A percentile compares a stretch with the other conserved stretches of the same genome.
Conservation (phyloP, 257 asterid genomes). For the Gentiana straminea region DNA sequence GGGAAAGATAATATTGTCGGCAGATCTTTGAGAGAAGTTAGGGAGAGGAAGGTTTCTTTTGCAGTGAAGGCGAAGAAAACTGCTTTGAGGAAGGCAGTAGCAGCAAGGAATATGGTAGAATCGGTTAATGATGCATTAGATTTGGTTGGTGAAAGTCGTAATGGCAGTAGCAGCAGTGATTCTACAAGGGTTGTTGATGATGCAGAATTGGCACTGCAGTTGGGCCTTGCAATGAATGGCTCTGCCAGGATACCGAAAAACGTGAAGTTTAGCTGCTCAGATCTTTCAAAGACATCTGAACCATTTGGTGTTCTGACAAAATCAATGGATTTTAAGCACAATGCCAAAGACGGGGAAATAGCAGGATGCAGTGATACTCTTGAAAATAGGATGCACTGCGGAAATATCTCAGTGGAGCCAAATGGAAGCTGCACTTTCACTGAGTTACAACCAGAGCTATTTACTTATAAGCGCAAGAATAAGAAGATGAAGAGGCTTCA, state of each 20-base stretch:
- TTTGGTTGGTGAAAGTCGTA: constrained; percentile 5
- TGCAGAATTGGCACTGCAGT: constrained; percentile 42
- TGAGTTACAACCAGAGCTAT: no score
- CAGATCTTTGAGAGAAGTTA: constrained; percentile 16
- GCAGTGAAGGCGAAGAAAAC: constrained; percentile 25
- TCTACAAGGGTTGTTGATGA: constrained; percentile 31
- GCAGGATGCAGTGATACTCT: constrained; percentile 15
- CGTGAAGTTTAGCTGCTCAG: constrained; percentile 16
- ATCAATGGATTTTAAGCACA: constrained; percentile 18
- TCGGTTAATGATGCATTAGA: constrained; percentile 15
- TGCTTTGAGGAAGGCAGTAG: constrained; percentile 21
- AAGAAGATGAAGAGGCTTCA: no score
- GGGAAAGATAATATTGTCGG: constrained; percentile 3
- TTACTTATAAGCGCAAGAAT: no score
- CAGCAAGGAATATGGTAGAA: constrained; percentile 16
- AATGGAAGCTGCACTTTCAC: no score
- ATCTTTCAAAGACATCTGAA: constrained; percentile 14
- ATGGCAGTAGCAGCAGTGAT: constrained; percentile 5
- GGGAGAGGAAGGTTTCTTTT: constrained; percentile 23
- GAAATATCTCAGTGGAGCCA: constrained; percentile 10
- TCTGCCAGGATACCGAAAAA: constrained; percentile 38
- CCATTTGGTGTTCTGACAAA: constrained; percentile 24
- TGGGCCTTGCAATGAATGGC: constrained; percentile 52
- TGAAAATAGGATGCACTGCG: constrained; percentile 15
- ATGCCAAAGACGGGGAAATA: constrained; percentile 20